Evolutionary conservation across 1,284 basidiomycete species (phyloP).

Genomic region (Cryptococcus floricola): DNA sequence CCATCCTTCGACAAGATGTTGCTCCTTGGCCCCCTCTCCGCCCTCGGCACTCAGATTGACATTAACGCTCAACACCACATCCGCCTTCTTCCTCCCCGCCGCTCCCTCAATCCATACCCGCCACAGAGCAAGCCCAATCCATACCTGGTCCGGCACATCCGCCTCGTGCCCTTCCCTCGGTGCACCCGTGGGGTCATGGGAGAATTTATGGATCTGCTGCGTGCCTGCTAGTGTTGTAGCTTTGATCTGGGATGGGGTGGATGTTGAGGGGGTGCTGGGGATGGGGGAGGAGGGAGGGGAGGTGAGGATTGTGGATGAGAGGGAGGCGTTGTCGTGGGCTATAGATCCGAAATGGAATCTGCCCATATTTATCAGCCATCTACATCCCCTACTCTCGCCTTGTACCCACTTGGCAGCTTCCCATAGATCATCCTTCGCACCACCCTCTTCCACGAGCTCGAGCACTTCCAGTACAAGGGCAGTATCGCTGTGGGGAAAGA

Average conservation of each 20-base stretch:
- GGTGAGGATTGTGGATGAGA: slow-evolving; percentile 52
- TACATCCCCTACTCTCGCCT: background rate
- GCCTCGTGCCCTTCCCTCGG: slow-evolving; percentile 45
- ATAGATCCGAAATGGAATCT: slow-evolving; percentile 90
- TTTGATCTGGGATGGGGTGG: slow-evolving; percentile 55
- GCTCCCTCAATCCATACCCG: slow-evolving; percentile 49
- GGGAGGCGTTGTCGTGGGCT: slow-evolving; percentile 85
- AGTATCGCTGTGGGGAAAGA: slow-evolving; percentile 65
- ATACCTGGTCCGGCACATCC: slow-evolving; percentile 60
- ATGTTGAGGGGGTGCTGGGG: slow-evolving; percentile 8
- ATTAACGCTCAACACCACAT: slow-evolving; percentile 78
- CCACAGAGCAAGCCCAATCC: slow-evolving; percentile 73
- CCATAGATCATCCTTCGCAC: slow-evolving; percentile 41
- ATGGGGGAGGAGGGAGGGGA: slow-evolving; percentile 21
- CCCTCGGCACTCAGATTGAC: slow-evolving; percentile 50
- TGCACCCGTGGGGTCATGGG: slow-evolving; percentile 38
- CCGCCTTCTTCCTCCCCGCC: slow-evolving; percentile 58
- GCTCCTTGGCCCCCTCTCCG: slow-evolving; percentile 29
- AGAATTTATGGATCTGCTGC: slow-evolving; percentile 72
- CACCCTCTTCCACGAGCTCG: slow-evolving; percentile 62
- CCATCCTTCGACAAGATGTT: slow-evolving; percentile 49
- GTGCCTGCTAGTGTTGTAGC: slow-evolving; percentile 61
- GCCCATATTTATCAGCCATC: background rate
- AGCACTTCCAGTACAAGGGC: slow-evolving; percentile 86
- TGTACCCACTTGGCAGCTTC: slow-evolving; percentile 68